A percentile compares a stretch with the other conserved stretches of the same genome.
Evolutionary conservation across 352 stramenopile genomes (phyloP).

Genomic region (Pythium dissotocum): DNA sequence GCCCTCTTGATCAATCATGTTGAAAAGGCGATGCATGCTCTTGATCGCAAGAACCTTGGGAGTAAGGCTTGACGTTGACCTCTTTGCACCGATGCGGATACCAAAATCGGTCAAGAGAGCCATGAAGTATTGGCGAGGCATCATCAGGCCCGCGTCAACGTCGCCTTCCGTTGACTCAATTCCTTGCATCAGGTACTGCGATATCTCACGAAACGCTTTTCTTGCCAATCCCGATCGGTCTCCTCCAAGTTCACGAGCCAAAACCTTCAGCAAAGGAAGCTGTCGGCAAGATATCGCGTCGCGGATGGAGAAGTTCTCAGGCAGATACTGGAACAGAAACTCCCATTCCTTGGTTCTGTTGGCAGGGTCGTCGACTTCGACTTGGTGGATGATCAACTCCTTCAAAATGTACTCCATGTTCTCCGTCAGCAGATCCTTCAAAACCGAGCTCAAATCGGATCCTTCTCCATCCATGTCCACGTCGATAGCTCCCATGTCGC

Average conservation of each 20-base stretch:
- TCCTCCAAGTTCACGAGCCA: slow-evolving; percentile 42
- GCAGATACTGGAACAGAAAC: slow-evolving; percentile 42
- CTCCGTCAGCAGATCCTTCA: slow-evolving; percentile 24
- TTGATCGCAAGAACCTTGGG: slow-evolving; percentile 67
- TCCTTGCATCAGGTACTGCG: slow-evolving; percentile 35
- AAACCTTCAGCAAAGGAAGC: slow-evolving; percentile 34
- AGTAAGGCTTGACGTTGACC: slow-evolving; percentile 25
- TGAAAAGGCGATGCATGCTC: slow-evolving; percentile 72
- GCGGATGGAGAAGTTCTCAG: slow-evolving; percentile 34
- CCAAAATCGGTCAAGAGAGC: slow-evolving; percentile 83
- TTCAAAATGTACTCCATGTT: slow-evolving; percentile 38
- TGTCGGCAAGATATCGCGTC: slow-evolving; percentile 38
- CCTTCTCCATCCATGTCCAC: slow-evolving; percentile 30
- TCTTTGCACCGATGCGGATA: slow-evolving; percentile 55
- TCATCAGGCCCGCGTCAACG: slow-evolving; percentile 36
- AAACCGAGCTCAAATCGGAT: slow-evolving; percentile 5
- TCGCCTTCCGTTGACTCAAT: slow-evolving; percentile 19
- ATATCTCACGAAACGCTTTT: slow-evolving; percentile 40
- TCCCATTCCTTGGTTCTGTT: slow-evolving; percentile 37
- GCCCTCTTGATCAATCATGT: slow-evolving; percentile 47
- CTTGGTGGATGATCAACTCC: slow-evolving; percentile 42
- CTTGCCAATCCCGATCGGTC: slow-evolving; percentile 31
- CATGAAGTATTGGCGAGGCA: slow-evolving; percentile 80
- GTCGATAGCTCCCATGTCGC: slow-evolving; percentile 18
- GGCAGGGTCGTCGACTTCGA: slow-evolving; percentile 34